These are phyloP conservation scores for Lipomyces japonicus DNA, from an alignment of 805 yeast species.

Conservation along the genomic window DNA sequence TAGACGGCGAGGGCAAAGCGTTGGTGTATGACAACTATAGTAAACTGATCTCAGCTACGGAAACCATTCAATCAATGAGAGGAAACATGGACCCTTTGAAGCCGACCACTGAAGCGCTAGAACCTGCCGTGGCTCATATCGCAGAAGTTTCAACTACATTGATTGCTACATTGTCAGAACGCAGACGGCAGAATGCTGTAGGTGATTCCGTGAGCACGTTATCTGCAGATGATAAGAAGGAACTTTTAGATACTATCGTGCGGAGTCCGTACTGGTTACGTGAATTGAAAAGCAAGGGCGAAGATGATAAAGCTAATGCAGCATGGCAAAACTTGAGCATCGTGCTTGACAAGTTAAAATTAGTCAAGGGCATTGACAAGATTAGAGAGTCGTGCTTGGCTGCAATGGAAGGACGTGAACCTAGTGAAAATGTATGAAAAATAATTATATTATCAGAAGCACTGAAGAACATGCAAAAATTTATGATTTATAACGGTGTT, in stretches of 20 bases:
- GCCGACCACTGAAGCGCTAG: conserved; percentile 26
- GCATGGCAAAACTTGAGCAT: conserved; percentile 17
- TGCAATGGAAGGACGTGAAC: too few relatives aligned
- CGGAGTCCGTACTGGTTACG: conserved; percentile 15
- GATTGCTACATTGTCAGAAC: conserved; percentile 19
- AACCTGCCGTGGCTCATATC: conserved; percentile 26
- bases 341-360: conserved; percentile 4
- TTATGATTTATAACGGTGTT: too few relatives aligned
- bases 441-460: too few relatives aligned
- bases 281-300: conserved; percentile 6
- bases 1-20: conserved; percentile 33
- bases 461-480: too few relatives aligned
- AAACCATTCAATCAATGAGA: conserved; percentile 27
- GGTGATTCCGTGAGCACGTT: neutral
- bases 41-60: conserved; percentile 31
- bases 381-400: conserved; percentile 17
- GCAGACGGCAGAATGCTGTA: neutral
- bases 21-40: conserved; percentile 32
- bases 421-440: too few relatives aligned
- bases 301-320: conserved; percentile 11
- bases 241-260: conserved; percentile 3
- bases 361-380: conserved; percentile 9
- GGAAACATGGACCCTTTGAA: conserved; percentile 27
- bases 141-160: conserved; percentile 26
- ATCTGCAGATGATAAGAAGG: neutral